Evolutionary conservation across 805 yeast species (phyloP).

Genomic region (Yamadazyma takamatsuzukensis): DNA sequence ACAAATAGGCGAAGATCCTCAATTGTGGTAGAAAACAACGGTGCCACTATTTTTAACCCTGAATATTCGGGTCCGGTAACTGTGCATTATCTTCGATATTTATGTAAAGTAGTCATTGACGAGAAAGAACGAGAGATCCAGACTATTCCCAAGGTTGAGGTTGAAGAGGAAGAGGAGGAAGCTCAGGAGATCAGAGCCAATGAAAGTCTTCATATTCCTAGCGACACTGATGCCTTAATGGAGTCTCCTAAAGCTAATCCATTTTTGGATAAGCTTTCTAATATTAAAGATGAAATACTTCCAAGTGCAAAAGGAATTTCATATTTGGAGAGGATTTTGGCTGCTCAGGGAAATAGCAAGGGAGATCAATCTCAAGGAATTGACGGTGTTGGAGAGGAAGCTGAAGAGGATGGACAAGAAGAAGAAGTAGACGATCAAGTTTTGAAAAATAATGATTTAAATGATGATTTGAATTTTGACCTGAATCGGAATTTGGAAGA

Average conservation of each 20-base stretch:
- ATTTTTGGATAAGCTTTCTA: too few relatives aligned
- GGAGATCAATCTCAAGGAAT: too few relatives aligned
- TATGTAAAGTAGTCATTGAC: conserved; percentile 26
- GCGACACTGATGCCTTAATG: neutral
- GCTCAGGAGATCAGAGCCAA: neutral
- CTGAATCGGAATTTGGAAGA: too few relatives aligned
- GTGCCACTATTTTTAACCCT: conserved; percentile 20
- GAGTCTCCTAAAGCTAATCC: conserved; percentile 2
- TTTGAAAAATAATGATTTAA: too few relatives aligned
- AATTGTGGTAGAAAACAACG: conserved; percentile 18
- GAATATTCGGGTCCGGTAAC: conserved; percentile 36
- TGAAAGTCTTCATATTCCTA: neutral
- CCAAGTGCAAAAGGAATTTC: conserved; percentile 18
- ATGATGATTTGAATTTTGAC: too few relatives aligned
- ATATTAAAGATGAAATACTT: too few relatives aligned
- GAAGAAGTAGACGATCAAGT: neutral
- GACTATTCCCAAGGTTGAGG: neutral
- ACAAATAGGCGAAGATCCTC: conserved; percentile 24
- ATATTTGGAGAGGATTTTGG: conserved; percentile 30
- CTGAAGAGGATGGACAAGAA: neutral
- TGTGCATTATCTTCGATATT: conserved; percentile 31
- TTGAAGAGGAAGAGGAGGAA: neutral
- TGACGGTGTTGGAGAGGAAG: neutral
- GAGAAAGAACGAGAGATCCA: conserved; percentile 5
- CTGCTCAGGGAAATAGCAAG: conserved; percentile 11